These are phyloP conservation scores for Neurospora cerealis DNA, from an alignment of 495 filamentous ascomycete species.

Conservation along the genomic window DNA sequence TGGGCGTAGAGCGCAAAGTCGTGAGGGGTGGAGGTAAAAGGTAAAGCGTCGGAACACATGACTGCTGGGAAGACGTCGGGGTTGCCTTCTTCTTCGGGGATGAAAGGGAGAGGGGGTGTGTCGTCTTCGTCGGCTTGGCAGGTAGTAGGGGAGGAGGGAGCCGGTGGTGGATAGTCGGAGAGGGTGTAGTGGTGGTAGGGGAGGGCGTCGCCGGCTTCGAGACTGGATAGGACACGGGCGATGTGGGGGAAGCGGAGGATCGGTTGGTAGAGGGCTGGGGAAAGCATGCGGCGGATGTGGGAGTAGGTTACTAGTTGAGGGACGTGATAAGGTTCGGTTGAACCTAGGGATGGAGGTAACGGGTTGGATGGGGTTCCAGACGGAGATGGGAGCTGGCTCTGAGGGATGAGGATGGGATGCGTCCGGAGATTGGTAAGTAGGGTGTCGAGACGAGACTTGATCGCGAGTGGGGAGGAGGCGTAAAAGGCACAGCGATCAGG, in stretches of 20 bases:
- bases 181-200: slow-evolving; percentile 39
- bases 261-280: slow-evolving; percentile 48
- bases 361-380: too few relatives aligned
- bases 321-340: slow-evolving; percentile 13
- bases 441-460: slow-evolving; percentile 28
- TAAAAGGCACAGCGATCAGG: slow-evolving; percentile 39
- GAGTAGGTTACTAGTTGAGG: slow-evolving; percentile 34
- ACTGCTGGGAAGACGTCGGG: slow-evolving; percentile 45
- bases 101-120: slow-evolving; percentile 5
- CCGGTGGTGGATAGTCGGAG: slow-evolving; percentile 18
- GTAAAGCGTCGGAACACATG: slow-evolving; percentile 48
- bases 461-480: slow-evolving; percentile 26
- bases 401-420: slow-evolving; percentile 38
- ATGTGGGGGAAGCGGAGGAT: slow-evolving; percentile 46
- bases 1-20: slow-evolving; percentile 39
- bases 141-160: slow-evolving; percentile 19
- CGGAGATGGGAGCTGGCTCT: not conserved
- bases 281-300: slow-evolving; percentile 32
- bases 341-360: not conserved
- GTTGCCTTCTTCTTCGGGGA: slow-evolving; percentile 29
- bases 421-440: slow-evolving; percentile 35
- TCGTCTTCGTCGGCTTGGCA: slow-evolving; percentile 24
- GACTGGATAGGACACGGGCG: slow-evolving; percentile 41
- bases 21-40: slow-evolving; percentile 27
- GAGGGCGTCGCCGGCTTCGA: slow-evolving; percentile 44